Evolutionary conservation across 2,329 filamentous ascomycete species (phyloP).

Genomic region (Cladophialophora carrionii): DNA sequence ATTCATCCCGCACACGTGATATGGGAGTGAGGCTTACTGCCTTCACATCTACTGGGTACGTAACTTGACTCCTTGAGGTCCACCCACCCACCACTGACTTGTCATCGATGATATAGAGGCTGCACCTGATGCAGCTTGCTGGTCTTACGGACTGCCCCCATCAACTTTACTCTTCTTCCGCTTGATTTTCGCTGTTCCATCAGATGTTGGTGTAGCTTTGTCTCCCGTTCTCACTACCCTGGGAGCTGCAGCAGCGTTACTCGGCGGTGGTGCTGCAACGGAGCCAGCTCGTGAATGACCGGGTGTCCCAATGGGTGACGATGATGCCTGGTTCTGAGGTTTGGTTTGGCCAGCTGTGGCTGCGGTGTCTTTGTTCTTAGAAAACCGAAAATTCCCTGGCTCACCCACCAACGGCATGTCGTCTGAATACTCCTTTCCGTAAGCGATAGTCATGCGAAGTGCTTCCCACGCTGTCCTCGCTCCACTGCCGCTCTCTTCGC

Average conservation of each 20-base stretch:
- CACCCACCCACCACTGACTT: neutral
- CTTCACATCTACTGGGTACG: neutral
- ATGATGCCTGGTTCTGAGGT: constrained; percentile 1
- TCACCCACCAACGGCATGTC: constrained; percentile 66
- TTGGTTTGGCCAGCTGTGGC: constrained; percentile 19
- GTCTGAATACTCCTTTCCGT: constrained; percentile 66
- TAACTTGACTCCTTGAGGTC: neutral
- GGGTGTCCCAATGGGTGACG: constrained; percentile 17
- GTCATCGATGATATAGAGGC: neutral
- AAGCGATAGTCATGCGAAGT: constrained; percentile 56
- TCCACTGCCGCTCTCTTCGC: constrained; percentile 38
- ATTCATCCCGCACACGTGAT: constrained; percentile 1
- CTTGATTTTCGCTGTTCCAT: constrained; percentile 26
- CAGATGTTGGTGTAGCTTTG: constrained; percentile 10
- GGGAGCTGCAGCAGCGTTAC: neutral
- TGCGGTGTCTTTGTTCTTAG: constrained; percentile 44
- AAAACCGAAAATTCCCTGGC: constrained; percentile 64
- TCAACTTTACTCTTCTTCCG: constrained; percentile 32
- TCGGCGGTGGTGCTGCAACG: constrained; percentile 14
- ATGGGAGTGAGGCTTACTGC: neutral
- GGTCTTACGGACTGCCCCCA: constrained; percentile 25
- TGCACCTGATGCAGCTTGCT: neutral
- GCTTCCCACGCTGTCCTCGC: constrained; percentile 52
- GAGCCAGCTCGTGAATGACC: constrained; percentile 30
- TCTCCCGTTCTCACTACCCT: constrained; percentile 18